Base-by-base conservation (phyloP, 2,329 filamentous ascomycete species). In the Dothidotthia symphoricarpi region DNA sequence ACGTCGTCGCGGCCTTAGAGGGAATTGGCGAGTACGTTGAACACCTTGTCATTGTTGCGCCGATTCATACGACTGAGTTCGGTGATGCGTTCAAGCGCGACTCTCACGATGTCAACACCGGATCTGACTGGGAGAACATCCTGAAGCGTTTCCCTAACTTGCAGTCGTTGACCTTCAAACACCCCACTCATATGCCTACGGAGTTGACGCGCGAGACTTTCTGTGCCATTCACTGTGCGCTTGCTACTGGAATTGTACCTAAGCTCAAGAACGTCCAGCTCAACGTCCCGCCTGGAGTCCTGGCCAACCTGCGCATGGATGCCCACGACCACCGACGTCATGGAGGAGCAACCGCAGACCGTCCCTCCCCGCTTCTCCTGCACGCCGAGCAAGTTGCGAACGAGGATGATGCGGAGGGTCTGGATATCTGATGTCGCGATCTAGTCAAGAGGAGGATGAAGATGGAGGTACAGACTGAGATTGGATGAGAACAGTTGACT, bases 121-220 rank as follows among this genome's bases (percentile, higher is more conserved):
- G 33, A 5, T 48, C 44, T 16, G 51, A 52, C 31, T 55, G 54
- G 51, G 28, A 37, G 4, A 24, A 19, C 16, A 41, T 57, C 13
- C 28, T 57, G 16, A 28, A 29, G 8, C 47, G 36, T 32, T 39
- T 55, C 17, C 49, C 45, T 3, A 45, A 47, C n/a, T 31, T 57
- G 16, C 29, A 37, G 16, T 22, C 31, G 2, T 24, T 57, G 6
- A 41, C 32, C 2, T 50, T 51, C 30, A 22, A 49, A 4, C 39
- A 47, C 19, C 39, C 36, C 2, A 11, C 16, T 1, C 14, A 43
- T 0, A 35, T 45, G 16, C 32, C 43, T 1, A 24, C 26, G 14
- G 31, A 30, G 2, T 26, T 46, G 5, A 34, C 39, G 12, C 31
- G 26, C 5, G 36, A 42, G 3, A 46, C 43, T 7, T 47, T 41